Base-by-base conservation (phyloP, 2,329 filamentous ascomycete species). In the Onygena corvina region DNA sequence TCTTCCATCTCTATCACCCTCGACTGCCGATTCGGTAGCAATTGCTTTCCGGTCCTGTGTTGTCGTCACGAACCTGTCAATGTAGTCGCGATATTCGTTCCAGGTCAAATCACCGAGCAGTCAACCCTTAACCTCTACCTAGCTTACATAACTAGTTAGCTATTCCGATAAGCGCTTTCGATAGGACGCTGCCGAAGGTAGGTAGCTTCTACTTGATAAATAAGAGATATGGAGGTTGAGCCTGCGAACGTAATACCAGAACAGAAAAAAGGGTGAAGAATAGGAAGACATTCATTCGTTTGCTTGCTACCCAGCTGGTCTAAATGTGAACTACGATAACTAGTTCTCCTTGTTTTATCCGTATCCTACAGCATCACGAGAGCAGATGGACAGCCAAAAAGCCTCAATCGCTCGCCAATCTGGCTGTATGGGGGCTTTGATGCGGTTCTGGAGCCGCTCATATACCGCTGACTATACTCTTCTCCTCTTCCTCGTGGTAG, bases 381-480 rank as follows among this genome's bases (percentile, higher is more conserved):
- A 4, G n/a, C n/a, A n/a, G 7, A 27, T 42, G 36, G 21, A 42
- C 21, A 23, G 36, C 12, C 46, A 31, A 23, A 23, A 27, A 14
- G 5, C 27, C 23, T 33, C 40, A 12, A 27, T 54, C 23, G 55
- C 56, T 23, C 61, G 49, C 29, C 56, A 59, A 18, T 58, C 61
- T 16, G 72, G 72, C 33, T 59, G 71, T 45, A 36, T 69, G n/a
- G 71, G 69, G 29, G 68, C 73, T 33, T 57, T 71, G n/a, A 67
- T 68, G 50, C 69, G 74, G 45, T 74, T 76, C 59, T 76, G 69
- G 65, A 70, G 71, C 78, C 82, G 80, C 63, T 88, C 86, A 1
- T 92, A 95, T 71, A 85, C 86, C 8, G 80, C 86, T 4, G 92
- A 98, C 64, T 95, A 94, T 67, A 67, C 93, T 25, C 86, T 87